phyloP scores from a whole-genome alignment of 2,329 filamentous ascomycete genomes.

The Talaromyces sp. region DNA sequence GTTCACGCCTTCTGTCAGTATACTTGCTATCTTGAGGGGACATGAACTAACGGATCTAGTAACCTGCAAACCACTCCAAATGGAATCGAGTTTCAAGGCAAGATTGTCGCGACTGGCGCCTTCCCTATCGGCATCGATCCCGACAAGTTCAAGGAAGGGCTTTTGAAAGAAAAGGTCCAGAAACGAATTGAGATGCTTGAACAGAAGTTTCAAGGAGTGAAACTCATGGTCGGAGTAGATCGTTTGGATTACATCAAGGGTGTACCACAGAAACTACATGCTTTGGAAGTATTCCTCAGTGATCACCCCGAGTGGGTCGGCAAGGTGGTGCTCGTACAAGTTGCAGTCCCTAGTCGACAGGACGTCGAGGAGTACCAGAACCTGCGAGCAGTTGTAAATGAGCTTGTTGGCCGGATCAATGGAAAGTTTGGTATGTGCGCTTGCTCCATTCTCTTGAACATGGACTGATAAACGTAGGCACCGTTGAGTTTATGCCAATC shows the following conservation, averaged over 20 bases:
- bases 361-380: constrained; percentile 98
- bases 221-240: constrained; percentile 91
- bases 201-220: constrained; percentile 87
- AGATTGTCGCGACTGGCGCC: constrained; percentile 80
- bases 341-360: constrained; percentile 84
- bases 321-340: constrained; percentile 89
- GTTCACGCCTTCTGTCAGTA: constrained; percentile 74
- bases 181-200: constrained; percentile 76
- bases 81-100: constrained; percentile 80
- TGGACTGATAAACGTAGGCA: constrained; percentile 49
- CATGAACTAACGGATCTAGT: constrained; percentile 22
- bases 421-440: constrained; percentile 68
- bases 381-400: constrained; percentile 85
- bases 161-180: constrained; percentile 76
- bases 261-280: constrained; percentile 90
- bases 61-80: constrained; percentile 70
- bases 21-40: neutral
- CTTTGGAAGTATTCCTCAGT: constrained; percentile 87
- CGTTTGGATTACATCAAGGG: constrained; percentile 97
- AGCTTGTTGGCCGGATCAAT: constrained; percentile 91
- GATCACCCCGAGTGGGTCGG: constrained; percentile 96
- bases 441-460: neutral
- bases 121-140: constrained; percentile 96
- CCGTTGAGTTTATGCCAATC: constrained; percentile 95
- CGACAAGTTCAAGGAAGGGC: constrained; percentile 83